Percentiles rank a stretch among this genome's conserved stretches.
These are phyloP conservation scores for Elongisporangium senticosum DNA, from an alignment of 352 stramenopile species.

Conservation along the genomic window DNA sequence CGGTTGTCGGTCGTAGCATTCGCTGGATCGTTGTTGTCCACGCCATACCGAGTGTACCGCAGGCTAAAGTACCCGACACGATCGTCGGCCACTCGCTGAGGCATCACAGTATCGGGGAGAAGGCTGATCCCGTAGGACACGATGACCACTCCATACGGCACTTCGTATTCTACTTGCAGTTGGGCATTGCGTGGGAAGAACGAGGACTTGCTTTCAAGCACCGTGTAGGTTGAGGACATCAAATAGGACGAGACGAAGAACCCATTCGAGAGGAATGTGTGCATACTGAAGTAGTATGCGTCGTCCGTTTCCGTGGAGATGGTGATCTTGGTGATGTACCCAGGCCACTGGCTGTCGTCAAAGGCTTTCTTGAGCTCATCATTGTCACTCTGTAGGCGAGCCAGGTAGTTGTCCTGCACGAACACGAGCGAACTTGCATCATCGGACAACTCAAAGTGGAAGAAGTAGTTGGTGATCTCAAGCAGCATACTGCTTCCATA, in stretches of 20 bases:
- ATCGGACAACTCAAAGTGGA: constrained; percentile 56
- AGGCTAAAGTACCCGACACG: constrained; percentile 78
- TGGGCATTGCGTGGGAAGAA: constrained; percentile 68
- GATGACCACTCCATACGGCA: constrained; percentile 39
- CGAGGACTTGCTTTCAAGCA: constrained; percentile 14
- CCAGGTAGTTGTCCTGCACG: constrained; percentile 54
- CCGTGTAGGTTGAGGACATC: constrained; percentile 28
- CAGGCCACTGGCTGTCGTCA: constrained; percentile 61
- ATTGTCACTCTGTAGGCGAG: constrained; percentile 21
- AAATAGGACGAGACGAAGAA: constrained; percentile 69
- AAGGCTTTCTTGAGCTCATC: constrained; percentile 53
- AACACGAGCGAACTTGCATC: constrained; percentile 34
- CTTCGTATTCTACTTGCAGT: constrained; percentile 71
- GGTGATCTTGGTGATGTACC: constrained; percentile 39
- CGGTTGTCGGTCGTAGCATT: constrained; percentile 22
- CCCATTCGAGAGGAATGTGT: constrained; percentile 55
- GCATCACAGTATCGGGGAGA: constrained; percentile 54
- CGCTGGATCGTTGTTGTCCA: constrained; percentile 22
- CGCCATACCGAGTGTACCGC: constrained; percentile 49
- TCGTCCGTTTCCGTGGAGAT: constrained; percentile 63
- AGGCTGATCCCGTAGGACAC: constrained; percentile 72
- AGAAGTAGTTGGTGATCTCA: constrained; percentile 53
- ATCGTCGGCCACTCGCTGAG: constrained; percentile 58
- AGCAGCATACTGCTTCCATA: constrained; percentile 41
- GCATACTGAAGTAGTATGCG: constrained; percentile 38